Base-by-base conservation (phyloP, 495 filamentous ascomycete genomes). In the Amorphotheca resinae region DNA sequence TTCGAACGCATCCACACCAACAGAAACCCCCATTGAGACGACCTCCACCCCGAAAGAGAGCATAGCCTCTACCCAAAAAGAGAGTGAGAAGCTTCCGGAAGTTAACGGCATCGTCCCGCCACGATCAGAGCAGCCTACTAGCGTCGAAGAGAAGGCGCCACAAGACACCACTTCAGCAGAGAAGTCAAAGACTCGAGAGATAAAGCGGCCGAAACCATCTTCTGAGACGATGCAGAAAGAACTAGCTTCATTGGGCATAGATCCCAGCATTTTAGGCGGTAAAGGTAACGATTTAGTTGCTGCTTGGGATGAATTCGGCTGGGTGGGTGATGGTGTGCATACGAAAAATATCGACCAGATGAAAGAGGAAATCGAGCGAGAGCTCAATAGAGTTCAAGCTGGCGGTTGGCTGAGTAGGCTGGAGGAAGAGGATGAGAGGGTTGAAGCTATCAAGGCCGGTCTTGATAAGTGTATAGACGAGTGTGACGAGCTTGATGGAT, bases 401-500 rank as follows among this genome's bases (percentile, higher is more conserved):
- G 91, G 82, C 38, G 86, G 87, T 54, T 95, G 91, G 84, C 72
- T 98, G 41, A 79, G 79, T 41, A 78, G 84, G 50, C 73, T 93
- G 39, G 84, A 89, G 54, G 85, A 86, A 55, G 83, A 91, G 52
- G 91, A 95, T 54, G 86, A 89, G 44, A 75, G 87, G 46, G 77
- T 93, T 3, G 80, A 82, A 23, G 78, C 77, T 38, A 78, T 98
- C 42, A 85, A 85, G 41, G 74, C 67, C 44, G 72, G 94, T 40
- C 80, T 98, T 28, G 89, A 96, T 56, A 74, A 77, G 44, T 83
- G 86, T 5, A 85, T 96, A 49, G 73, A 80, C 22, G 91, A 98
- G 62, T 95, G 91, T 51, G 91, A 98, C 41, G 88, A 95, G 61
- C 68, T 98, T 28, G 91, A 98, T 55, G 87, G 89, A 43, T 65